phyloP scores from a whole-genome alignment of 345 rosid species.

The Durio zibethinus region DNA sequence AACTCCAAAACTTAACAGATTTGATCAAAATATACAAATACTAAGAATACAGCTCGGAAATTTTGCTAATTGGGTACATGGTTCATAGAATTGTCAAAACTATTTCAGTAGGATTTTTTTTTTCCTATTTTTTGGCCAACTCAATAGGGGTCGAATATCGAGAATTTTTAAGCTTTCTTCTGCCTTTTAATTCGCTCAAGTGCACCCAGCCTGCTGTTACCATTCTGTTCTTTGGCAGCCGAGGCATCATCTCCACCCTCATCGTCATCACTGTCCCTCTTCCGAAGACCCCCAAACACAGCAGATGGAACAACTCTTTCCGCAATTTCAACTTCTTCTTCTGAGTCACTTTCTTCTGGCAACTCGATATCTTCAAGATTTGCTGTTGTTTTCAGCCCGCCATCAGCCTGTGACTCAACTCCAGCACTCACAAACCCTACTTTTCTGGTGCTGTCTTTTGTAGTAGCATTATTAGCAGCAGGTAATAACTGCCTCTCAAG shows the following conservation, averaged over 20 bases:
- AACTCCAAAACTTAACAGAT: not conserved
- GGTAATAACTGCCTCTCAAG: slow-evolving; percentile 80
- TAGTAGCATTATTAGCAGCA: slow-evolving; percentile 25
- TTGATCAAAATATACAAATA: slow-evolving; percentile 3
- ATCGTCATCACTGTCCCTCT: slow-evolving; percentile 47
- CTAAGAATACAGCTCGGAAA: not conserved
- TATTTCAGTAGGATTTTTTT: not conserved
- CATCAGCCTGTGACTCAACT: slow-evolving; percentile 58
- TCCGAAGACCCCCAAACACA: slow-evolving; percentile 75
- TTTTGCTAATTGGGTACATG: not conserved
- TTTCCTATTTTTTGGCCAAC: too few relatives aligned
- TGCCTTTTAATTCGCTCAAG: slow-evolving; percentile 77
- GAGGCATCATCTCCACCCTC: slow-evolving; percentile 15
- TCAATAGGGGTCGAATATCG: not conserved
- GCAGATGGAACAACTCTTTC: slow-evolving; percentile 83
- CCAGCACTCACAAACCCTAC: slow-evolving; percentile 97
- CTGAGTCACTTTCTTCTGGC: slow-evolving; percentile 76
- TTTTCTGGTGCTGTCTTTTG: slow-evolving; percentile 47
- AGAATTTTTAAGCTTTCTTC: slow-evolving; percentile 21
- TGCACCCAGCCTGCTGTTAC: slow-evolving; percentile 63
- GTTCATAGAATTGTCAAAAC: not conserved
- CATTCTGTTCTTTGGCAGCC: slow-evolving; percentile 33
- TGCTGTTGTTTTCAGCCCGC: slow-evolving; percentile 33
- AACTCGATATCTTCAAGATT: slow-evolving; percentile 85
- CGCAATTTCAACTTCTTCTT: slow-evolving; percentile 70